These are phyloP conservation scores for Botrytis medusae DNA, from an alignment of 2,329 filamentous ascomycete genomes.

Conservation along the genomic window DNA sequence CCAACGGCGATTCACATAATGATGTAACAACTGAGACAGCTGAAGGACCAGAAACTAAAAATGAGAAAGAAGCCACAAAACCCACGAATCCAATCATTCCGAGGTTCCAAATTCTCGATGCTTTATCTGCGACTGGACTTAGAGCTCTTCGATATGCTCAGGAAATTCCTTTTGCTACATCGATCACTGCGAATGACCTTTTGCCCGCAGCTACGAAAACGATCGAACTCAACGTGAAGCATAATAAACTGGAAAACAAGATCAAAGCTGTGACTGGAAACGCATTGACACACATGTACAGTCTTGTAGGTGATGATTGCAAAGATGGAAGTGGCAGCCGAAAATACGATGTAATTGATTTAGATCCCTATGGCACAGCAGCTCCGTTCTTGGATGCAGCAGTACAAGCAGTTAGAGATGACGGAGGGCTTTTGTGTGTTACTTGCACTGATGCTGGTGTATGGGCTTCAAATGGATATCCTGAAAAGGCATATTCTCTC, in stretches of 20 bases:
- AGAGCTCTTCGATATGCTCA: conserved; percentile 88
- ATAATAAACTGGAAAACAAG: conserved; percentile 73
- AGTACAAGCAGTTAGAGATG: conserved; percentile 76
- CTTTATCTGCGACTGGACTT: conserved; percentile 88
- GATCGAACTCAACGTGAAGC: conserved; percentile 79
- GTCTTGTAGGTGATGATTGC: conserved; percentile 51
- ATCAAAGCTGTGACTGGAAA: conserved; percentile 77
- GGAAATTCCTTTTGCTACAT: conserved; percentile 82
- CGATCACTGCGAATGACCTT: conserved; percentile 86
- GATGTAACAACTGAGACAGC: not conserved
- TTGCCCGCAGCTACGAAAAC: conserved; percentile 73
- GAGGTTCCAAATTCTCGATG: conserved; percentile 84
- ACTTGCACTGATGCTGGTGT: conserved; percentile 96
- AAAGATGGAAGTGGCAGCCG: conserved; percentile 45
- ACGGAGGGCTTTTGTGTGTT: conserved; percentile 88
- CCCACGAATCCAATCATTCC: conserved; percentile 24
- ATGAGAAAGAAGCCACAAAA: conserved; percentile 10
- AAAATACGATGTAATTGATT: conserved; percentile 89
- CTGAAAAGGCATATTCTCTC: conserved; percentile 90
- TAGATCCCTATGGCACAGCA: conserved; percentile 94
- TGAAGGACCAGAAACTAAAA: not conserved
- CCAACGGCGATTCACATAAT: not conserved
- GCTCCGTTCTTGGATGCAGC: conserved; percentile 90
- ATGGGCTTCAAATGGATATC: conserved; percentile 90
- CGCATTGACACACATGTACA: conserved; percentile 91